Evolutionary conservation across 2,329 filamentous ascomycete genomes (phyloP).

Genomic region (Ilyonectria robusta): DNA sequence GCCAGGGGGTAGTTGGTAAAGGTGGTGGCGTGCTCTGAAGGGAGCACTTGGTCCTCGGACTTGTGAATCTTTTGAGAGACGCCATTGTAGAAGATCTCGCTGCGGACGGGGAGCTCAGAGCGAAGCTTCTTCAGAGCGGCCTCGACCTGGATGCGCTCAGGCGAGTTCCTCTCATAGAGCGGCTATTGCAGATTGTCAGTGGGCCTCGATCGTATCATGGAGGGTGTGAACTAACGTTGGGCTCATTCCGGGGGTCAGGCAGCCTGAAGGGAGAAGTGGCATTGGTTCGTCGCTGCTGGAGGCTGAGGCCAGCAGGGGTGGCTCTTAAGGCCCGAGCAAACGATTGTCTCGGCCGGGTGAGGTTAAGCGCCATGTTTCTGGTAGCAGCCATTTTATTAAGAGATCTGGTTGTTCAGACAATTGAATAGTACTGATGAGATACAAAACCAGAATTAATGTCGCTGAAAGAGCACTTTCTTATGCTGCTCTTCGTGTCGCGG

Average conservation of each 20-base stretch:
- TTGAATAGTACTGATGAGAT: conserved; percentile 21
- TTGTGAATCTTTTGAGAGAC: conserved; percentile 45
- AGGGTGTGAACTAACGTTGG: conserved; percentile 44
- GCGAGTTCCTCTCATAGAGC: conserved; percentile 48
- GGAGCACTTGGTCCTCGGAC: conserved; percentile 51
- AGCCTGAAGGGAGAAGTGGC: conserved; percentile 50
- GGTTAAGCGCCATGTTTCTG: conserved; percentile 25
- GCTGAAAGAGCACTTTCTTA: conserved; percentile 38
- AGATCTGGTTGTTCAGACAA: background rate
- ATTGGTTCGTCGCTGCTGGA: conserved; percentile 46
- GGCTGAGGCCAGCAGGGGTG: conserved; percentile 25
- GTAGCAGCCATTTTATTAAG: conserved; percentile 38
- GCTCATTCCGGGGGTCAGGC: conserved; percentile 51
- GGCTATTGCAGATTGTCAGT: conserved; percentile 38
- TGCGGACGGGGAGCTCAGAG: conserved; percentile 50
- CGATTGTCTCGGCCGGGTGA: conserved; percentile 40
- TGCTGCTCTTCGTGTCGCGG: conserved; percentile 26
- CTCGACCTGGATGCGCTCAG: conserved; percentile 50
- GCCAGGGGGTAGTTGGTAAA: conserved; percentile 55
- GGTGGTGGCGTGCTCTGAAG: conserved; percentile 51
- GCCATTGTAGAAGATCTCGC: conserved; percentile 52
- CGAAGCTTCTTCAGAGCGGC: conserved; percentile 49
- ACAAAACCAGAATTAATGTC: background rate
- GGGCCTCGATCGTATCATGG: background rate
- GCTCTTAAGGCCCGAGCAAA: conserved; percentile 32